Evolutionary conservation across 139 green algal genomes (phyloP).

Genomic region (Chlamydomonas schloesseri): DNA sequence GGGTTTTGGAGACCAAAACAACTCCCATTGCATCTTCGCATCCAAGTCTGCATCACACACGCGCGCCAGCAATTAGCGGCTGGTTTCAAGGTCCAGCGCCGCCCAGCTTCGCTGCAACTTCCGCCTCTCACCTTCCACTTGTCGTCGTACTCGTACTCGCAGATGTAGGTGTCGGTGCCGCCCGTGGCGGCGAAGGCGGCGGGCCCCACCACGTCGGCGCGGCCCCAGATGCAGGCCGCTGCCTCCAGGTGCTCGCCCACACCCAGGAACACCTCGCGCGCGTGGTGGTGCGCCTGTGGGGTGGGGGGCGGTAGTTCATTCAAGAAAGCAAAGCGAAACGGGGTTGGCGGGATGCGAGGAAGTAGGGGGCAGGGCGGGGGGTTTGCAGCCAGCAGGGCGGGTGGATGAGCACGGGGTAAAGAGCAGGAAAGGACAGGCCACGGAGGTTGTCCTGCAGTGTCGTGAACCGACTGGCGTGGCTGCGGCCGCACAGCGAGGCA

Average conservation of each 20-base stretch:
- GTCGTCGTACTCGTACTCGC: constrained; percentile 66
- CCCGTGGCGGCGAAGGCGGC: constrained; percentile 33
- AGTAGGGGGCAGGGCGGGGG: background rate
- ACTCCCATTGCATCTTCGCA: too few species aligned
- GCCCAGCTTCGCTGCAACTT: too few species aligned
- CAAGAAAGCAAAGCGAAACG: background rate
- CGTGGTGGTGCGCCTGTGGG: constrained; percentile 78
- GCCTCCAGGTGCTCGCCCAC: constrained; percentile 57
- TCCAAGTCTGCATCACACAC: too few species aligned
- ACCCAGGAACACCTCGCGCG: constrained; percentile 88
- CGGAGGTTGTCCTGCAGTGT: too few species aligned
- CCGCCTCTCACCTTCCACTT: constrained; percentile 51
- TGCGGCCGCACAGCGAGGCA: too few species aligned
- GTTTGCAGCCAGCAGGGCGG: too few species aligned
- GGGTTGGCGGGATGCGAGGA: background rate
- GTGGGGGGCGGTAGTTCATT: background rate
- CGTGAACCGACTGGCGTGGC: too few species aligned
- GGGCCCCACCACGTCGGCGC: constrained; percentile 18
- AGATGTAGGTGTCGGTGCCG: constrained; percentile 90
- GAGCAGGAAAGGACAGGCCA: too few species aligned
- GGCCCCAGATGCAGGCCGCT: constrained; percentile 33
- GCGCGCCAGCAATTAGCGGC: too few species aligned
- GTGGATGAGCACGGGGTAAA: too few species aligned
- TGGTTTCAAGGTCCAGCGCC: too few species aligned
- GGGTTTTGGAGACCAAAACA: too few species aligned